Evolutionary conservation across 371 early-diverging fungal species (phyloP), one percentile per base, ranked within the genome.

Genomic region (Syncephalastrum racemosum): DNA sequence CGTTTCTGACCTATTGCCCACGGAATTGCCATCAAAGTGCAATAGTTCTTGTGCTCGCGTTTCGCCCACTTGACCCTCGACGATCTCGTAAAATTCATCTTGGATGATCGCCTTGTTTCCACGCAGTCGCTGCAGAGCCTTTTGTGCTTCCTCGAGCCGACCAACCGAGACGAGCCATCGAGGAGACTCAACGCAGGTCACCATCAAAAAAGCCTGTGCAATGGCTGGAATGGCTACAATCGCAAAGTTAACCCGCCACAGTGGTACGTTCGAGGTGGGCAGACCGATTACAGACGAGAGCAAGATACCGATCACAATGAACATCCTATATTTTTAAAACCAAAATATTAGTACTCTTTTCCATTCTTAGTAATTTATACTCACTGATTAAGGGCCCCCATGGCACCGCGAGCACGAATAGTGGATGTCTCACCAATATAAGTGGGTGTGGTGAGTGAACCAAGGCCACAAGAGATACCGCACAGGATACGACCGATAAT

Each of bases 351-450:
- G 6, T 25, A 0, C 4, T 46, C 10, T 31, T 31, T 31, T 12
- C 36, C 2, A 1, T 5, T 10, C 36, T 10, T 15, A 19, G 22
- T 49, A 24, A 5, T 23, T 48, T 16, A 0, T 27, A 42, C 53
- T 49, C 53, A 63, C 75, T 92, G 92, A 63, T 92, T 82, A 46
- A 82, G 76, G 16, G 89, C 73, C 40, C 83, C 79, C 57, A 88
- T 66, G 3, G 79, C 70, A 8, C 92, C 94, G 54, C 92, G 79
- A 12, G 71, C 70, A 10, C 75, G 70, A 2, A 79, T 74, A 0
- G 92, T 89, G 4, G 91, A 68, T 46, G 93, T 82, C 58, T 92
- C 90, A 7, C 84, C 83, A 20, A 94, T 77, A 57, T 93, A 95
- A 2, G 85, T 80, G 0, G 94, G 88, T 1, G 88, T 83, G 13